These are phyloP conservation scores for Lomentospora prolificans DNA, from an alignment of 2,329 filamentous ascomycete genomes.

Conservation along the genomic window DNA sequence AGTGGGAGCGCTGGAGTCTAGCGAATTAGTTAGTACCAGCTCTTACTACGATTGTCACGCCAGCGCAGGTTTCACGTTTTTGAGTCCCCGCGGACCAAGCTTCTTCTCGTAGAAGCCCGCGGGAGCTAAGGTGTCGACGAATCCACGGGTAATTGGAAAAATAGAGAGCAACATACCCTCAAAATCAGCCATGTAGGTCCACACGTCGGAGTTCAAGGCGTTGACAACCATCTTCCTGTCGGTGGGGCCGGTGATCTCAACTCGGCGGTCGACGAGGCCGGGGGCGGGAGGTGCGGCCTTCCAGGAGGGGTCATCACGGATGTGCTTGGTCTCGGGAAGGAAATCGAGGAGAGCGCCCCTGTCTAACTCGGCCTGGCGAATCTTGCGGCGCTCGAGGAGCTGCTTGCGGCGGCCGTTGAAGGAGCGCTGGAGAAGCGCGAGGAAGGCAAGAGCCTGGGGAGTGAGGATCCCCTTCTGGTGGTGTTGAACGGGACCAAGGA, in stretches of 20 bases:
- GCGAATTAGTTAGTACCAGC: slow-evolving; percentile 5
- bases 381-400: slow-evolving; percentile 75
- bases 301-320: slow-evolving; percentile 91
- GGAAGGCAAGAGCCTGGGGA: slow-evolving; percentile 81
- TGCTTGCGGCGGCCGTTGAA: slow-evolving; percentile 86
- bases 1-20: slow-evolving; percentile 88
- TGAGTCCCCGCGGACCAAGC: too few species aligned
- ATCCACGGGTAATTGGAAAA: neutral
- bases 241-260: slow-evolving; percentile 95
- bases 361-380: slow-evolving; percentile 88
- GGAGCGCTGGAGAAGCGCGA: slow-evolving; percentile 86
- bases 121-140: too few species aligned
- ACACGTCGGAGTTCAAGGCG: slow-evolving; percentile 88
- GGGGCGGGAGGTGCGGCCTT: slow-evolving; percentile 85
- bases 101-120: too few species aligned
- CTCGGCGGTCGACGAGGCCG: slow-evolving; percentile 82
- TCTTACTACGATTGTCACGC: neutral
- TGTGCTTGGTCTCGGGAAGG: slow-evolving; percentile 87
- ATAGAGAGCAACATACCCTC: slow-evolving; percentile 55
- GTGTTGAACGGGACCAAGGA: slow-evolving; percentile 71
- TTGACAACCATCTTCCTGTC: slow-evolving; percentile 99
- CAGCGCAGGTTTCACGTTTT: neutral
- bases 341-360: slow-evolving; percentile 84
- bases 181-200: slow-evolving; percentile 99
- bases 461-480: slow-evolving; percentile 84